Evolutionary conservation across 2,329 filamentous ascomycete genomes (phyloP), one percentile per base, ranked within the genome.

Genomic region (Aspergillus latus): DNA sequence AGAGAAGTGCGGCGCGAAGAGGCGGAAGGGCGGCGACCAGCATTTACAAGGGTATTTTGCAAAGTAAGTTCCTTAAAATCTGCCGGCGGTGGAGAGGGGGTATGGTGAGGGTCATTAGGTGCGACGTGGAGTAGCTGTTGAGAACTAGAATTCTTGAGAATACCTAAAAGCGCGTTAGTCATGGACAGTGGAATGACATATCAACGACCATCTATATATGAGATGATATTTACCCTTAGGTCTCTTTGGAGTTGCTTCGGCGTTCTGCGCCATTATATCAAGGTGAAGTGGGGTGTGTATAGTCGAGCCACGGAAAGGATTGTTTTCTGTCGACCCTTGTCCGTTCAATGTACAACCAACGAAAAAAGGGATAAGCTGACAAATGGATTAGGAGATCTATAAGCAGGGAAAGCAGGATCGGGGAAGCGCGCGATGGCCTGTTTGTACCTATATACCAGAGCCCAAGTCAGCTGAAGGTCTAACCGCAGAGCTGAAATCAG

Each of bases 11-110:
- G 87, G 54, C 91, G 88, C n/a, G 87, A 88, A 4, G 70, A 61
- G 7, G 84, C 82, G 16, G 89, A 93, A 59, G 90, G 88, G 50
- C 90, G 89, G 63, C 88, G 89, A 34, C 94, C 94, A 45, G 94
- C 92, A 79, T 99, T 99, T 71, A 90, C 86, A 60, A 97, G 85
- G 0, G 94, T 99, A 77, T 99, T 99, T 73, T 92, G 87, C 58
- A 97, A 85, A 3, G 92, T 95, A 66, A 97, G 81, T 70, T 97
- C 94, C 77, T 95, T 94, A 63, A 92, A 75, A 64, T 71, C 85
- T 74, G 66, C 79, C 72, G 64, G 78, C n/a, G 77, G 65, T 61
- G 70, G 43, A 80, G 78, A 54, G 74, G 62, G 72, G 10, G 67
- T 68, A 21, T 47, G 44, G 32, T 46, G 44, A 9, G 15, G 49